Conservation (phyloP, 345 rosid genomes). For the Hibiscus mutabilis region DNA sequence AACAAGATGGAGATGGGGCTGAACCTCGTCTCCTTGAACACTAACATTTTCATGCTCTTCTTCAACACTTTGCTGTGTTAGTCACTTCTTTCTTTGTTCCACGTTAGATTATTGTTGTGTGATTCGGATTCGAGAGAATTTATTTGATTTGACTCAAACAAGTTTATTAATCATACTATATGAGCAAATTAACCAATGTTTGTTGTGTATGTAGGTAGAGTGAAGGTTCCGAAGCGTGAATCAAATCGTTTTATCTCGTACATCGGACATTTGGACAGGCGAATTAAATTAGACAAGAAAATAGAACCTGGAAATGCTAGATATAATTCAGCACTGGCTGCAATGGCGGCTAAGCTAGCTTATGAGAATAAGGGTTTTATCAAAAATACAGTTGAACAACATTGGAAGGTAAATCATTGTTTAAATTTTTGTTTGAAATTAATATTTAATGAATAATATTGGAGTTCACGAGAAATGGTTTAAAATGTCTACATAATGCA, state of each 20-base stretch:
- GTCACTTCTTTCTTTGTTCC: background rate
- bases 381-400: conserved; percentile 3
- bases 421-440: background rate
- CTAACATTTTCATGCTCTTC: background rate
- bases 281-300: background rate
- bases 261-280: background rate
- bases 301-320: background rate
- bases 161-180: too few species aligned
- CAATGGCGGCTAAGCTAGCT: conserved; percentile 6
- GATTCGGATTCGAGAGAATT: too few species aligned
- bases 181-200: too few species aligned
- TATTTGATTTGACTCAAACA: too few species aligned
- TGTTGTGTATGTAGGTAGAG: background rate
- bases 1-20: background rate
- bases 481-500: background rate
- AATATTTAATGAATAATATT: too few species aligned
- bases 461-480: background rate
- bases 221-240: background rate
- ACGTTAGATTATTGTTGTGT: too few species aligned
- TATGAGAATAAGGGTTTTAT: conserved; percentile 4
- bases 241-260: background rate
- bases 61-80: background rate
- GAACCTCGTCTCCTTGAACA: background rate
- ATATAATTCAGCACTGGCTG: conserved; percentile 9
- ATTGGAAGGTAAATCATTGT: background rate